These are phyloP conservation scores for Sphagnum contortum DNA, from an alignment of 225 moss, liverwort and hornwort genomes.

Conservation along the genomic window DNA sequence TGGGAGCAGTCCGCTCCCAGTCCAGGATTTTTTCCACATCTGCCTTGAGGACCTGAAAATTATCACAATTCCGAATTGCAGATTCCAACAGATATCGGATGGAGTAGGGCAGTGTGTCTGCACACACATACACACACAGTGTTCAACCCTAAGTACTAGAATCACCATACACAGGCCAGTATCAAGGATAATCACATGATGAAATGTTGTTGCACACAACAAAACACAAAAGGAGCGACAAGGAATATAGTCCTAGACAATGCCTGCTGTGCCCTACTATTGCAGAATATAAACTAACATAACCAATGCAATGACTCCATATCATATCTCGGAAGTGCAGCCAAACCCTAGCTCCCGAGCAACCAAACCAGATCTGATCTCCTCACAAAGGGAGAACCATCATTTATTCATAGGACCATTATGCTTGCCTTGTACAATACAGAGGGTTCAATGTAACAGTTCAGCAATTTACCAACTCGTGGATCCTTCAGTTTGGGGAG, in stretches of 20 bases:
- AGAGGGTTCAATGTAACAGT: not conserved
- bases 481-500: constrained; percentile 67
- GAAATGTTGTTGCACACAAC: not conserved
- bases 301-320: too few relatives aligned
- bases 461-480: constrained; percentile 54
- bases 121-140: constrained; percentile 5
- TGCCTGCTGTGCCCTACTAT: too few relatives aligned
- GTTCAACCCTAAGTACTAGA: not conserved
- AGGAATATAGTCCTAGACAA: too few relatives aligned
- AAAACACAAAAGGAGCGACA: not conserved
- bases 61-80: constrained; percentile 79
- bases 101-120: constrained; percentile 75
- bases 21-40: constrained; percentile 89
- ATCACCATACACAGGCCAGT: not conserved
- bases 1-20: constrained; percentile 75
- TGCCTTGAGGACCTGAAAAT: constrained; percentile 56
- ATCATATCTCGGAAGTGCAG: not conserved
- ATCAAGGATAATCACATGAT: not conserved
- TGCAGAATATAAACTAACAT: not conserved
- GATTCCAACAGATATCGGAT: constrained; percentile 78
- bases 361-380: not conserved
- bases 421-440: not conserved
- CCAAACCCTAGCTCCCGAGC: not conserved
- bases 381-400: not conserved
- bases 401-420: too few relatives aligned